phyloP scores from a whole-genome alignment of 106 monocot species.

The Dendrobium officinale region DNA sequence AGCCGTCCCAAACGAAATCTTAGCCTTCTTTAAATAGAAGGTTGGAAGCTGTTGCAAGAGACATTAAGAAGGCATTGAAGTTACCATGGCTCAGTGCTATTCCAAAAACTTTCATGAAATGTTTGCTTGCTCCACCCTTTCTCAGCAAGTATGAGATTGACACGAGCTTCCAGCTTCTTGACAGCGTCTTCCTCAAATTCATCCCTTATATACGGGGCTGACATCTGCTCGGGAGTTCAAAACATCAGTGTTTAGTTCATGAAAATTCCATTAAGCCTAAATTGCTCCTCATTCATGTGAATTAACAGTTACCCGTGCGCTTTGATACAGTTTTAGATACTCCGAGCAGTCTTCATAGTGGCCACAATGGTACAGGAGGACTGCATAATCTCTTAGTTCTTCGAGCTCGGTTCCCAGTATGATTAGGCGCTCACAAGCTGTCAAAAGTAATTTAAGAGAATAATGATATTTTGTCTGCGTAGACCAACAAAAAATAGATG shows the following conservation, averaged over 20 bases:
- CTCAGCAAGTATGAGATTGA: conserved; percentile 51
- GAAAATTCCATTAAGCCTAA: not conserved
- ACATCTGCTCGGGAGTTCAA: not conserved
- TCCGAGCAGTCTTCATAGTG: conserved; percentile 49
- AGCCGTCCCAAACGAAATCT: too few relatives aligned
- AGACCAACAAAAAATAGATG: not conserved
- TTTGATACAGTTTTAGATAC: conserved; percentile 40
- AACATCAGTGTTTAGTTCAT: not conserved
- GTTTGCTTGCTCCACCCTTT: conserved; percentile 37
- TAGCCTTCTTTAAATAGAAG: not conserved
- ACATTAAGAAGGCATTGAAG: not conserved
- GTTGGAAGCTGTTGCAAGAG: not conserved
- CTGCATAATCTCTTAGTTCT: conserved; percentile 61
- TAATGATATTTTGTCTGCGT: not conserved
- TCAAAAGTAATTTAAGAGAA: not conserved
- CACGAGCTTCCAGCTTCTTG: conserved; percentile 25
- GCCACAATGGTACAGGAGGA: conserved; percentile 63
- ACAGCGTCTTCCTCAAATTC: conserved; percentile 35
- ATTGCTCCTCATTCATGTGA: not conserved
- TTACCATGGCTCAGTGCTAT: conserved; percentile 42
- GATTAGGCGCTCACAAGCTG: conserved; percentile 66
- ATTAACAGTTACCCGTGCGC: conserved; percentile 26
- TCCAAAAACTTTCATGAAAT: conserved; percentile 26
- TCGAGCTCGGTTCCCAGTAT: conserved; percentile 21
- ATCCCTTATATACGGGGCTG: not conserved